phyloP scores from a whole-genome alignment of 345 rosid species.

The Anacardium occidentale region DNA sequence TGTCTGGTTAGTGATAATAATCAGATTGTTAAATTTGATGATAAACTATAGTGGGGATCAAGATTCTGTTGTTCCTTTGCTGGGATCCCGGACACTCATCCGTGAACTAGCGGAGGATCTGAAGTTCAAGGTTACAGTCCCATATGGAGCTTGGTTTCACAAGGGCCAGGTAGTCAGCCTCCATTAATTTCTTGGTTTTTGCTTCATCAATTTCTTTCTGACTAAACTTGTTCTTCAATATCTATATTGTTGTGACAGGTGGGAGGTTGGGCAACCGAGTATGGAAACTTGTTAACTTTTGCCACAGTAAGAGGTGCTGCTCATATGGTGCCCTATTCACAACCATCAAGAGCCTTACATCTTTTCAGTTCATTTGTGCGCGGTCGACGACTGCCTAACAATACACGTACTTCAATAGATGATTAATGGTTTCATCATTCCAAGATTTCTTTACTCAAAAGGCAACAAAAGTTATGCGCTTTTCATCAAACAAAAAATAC shows the following conservation, averaged over 20 bases:
- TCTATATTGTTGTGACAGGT: slow-evolving; percentile 39
- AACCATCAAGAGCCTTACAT: slow-evolving; percentile 84
- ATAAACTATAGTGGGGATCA: slow-evolving; percentile 65
- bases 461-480: neutral
- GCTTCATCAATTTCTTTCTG: neutral
- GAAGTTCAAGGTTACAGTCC: slow-evolving; percentile 56
- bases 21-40: neutral
- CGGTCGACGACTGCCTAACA: slow-evolving; percentile 64
- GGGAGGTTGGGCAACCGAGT: slow-evolving; percentile 84
- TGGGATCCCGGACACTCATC: slow-evolving; percentile 74
- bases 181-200: neutral
- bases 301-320: slow-evolving; percentile 85
- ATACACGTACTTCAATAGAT: slow-evolving; percentile 39
- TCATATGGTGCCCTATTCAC: slow-evolving; percentile 94
- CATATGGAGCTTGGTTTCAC: slow-evolving; percentile 89
- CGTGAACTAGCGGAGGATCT: slow-evolving; percentile 75
- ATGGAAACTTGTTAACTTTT: slow-evolving; percentile 71
- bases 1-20: neutral
- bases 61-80: slow-evolving; percentile 81
- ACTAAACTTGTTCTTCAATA: neutral
- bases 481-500: neutral
- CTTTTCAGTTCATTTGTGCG: slow-evolving; percentile 66
- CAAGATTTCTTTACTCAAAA: neutral
- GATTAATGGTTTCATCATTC: slow-evolving; percentile 22
- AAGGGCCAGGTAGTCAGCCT: slow-evolving; percentile 64